Conservation (phyloP, 2,329 filamentous ascomycete species). For the Fusarium zealandicum region DNA sequence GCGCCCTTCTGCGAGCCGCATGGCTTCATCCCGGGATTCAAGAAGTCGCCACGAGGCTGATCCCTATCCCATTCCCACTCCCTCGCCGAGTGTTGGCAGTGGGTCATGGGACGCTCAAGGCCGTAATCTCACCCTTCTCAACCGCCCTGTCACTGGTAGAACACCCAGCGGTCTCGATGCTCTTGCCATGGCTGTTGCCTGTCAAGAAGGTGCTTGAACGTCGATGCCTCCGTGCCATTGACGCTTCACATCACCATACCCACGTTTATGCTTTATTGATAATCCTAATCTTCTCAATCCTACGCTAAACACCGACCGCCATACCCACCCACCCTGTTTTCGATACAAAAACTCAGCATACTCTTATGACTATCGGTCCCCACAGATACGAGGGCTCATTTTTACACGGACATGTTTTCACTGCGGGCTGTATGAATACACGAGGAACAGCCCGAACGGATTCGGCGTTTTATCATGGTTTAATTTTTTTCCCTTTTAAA, state of each 20-base stretch:
- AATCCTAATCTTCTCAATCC: conserved; percentile 33
- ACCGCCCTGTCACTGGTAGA: conserved; percentile 51
- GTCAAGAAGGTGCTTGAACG: conserved; percentile 51
- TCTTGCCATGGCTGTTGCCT: conserved; percentile 62
- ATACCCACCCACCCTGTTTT: conserved; percentile 9
- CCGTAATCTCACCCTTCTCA: conserved; percentile 54
- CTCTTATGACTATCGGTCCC: conserved; percentile 5
- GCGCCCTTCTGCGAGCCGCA: conserved; percentile 42
- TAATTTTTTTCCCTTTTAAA: conserved; percentile 13
- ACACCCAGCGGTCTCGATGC: conserved; percentile 62
- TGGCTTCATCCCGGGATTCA: conserved; percentile 38
- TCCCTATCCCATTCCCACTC: conserved; percentile 48
- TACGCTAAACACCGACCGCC: background rate
- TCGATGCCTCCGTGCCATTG: background rate
- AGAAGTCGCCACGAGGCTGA: conserved; percentile 52
- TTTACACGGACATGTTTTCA: conserved; percentile 15
- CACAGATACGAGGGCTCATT: conserved; percentile 15
- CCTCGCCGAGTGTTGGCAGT: conserved; percentile 46
- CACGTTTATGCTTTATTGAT: conserved; percentile 28
- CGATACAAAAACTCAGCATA: conserved; percentile 4
- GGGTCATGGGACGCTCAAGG: conserved; percentile 58
- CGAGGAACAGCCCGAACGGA: conserved; percentile 20
- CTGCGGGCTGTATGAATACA: conserved; percentile 36
- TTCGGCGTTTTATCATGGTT: conserved; percentile 24
- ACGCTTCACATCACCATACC: conserved; percentile 4